Evolutionary conservation across 306 rosid species (phyloP).

Genomic region (Cucurbita pepo): DNA sequence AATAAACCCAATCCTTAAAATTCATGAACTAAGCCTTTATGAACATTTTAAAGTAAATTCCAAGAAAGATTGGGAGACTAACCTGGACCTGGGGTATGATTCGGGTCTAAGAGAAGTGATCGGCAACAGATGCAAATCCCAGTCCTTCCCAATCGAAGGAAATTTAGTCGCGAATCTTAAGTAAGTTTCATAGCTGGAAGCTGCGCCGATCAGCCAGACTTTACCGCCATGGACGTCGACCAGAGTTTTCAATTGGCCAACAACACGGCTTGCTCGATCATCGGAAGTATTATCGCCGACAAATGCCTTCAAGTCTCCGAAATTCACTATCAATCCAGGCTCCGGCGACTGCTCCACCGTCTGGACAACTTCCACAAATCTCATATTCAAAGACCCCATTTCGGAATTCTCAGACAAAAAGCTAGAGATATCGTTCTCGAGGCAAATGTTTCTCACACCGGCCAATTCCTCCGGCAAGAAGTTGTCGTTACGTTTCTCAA

Average conservation of each 20-base stretch:
- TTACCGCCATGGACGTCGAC: conserved; percentile 35
- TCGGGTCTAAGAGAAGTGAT: conserved; percentile 63
- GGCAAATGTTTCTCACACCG: conserved; percentile 34
- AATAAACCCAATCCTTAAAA: background rate
- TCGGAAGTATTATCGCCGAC: conserved; percentile 16
- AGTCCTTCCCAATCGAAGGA: conserved; percentile 66
- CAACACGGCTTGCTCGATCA: conserved; percentile 20
- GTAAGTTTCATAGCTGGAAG: conserved; percentile 60
- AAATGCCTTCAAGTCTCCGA: conserved; percentile 63
- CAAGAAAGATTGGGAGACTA: background rate
- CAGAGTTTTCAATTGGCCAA: conserved; percentile 33
- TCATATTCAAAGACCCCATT: conserved; percentile 11
- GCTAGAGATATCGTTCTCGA: conserved; percentile 31
- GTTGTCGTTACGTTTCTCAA: conserved; percentile 29
- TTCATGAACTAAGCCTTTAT: background rate
- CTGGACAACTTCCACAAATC: conserved; percentile 24
- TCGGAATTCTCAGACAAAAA: conserved; percentile 18
- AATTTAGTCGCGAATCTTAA: conserved; percentile 51
- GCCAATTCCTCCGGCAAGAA: conserved; percentile 38
- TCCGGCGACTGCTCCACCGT: conserved; percentile 31
- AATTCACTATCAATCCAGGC: conserved; percentile 53
- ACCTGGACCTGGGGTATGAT: conserved; percentile 68
- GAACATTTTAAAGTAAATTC: background rate
- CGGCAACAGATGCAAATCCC: conserved; percentile 79
- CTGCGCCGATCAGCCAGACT: conserved; percentile 63